These are phyloP conservation scores for Chara braunii DNA, from an alignment of 139 green algal species.

Conservation along the genomic window DNA sequence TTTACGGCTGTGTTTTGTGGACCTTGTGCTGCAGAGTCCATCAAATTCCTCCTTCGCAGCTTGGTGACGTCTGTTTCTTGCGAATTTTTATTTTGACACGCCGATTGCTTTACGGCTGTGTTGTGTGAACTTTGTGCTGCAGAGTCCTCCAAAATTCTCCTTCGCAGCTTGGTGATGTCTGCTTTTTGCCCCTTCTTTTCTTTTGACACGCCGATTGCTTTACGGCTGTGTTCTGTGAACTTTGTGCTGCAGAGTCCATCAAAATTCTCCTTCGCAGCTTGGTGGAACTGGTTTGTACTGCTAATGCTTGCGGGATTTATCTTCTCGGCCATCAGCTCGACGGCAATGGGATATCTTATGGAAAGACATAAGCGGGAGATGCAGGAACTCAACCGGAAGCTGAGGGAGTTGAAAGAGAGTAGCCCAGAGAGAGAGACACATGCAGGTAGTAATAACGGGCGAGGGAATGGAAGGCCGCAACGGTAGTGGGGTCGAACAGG, in stretches of 20 bases:
- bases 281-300: constrained; percentile 26
- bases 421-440: too few relatives aligned
- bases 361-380: constrained; percentile 12
- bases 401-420: too few relatives aligned
- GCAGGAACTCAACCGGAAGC: neutral
- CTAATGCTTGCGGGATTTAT: constrained; percentile 31
- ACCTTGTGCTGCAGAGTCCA: neutral
- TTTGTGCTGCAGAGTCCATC: neutral
- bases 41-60: too few relatives aligned
- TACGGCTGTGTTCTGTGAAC: neutral
- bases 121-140: neutral
- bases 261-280: neutral
- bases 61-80: too few relatives aligned
- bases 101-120: neutral
- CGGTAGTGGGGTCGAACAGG: too few relatives aligned
- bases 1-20: neutral
- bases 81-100: neutral
- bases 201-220: neutral
- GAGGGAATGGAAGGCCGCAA: too few relatives aligned
- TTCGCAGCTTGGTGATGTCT: too few relatives aligned
- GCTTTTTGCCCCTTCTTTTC: neutral
- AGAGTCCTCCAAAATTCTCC: too few relatives aligned
- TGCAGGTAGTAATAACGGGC: too few relatives aligned
- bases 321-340: constrained; percentile 23
- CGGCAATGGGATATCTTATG: constrained; percentile 18